Evolutionary conservation across 306 rosid genomes (phyloP), one percentile per base, ranked within the genome.

Genomic region (Gastrolobium villosum): DNA sequence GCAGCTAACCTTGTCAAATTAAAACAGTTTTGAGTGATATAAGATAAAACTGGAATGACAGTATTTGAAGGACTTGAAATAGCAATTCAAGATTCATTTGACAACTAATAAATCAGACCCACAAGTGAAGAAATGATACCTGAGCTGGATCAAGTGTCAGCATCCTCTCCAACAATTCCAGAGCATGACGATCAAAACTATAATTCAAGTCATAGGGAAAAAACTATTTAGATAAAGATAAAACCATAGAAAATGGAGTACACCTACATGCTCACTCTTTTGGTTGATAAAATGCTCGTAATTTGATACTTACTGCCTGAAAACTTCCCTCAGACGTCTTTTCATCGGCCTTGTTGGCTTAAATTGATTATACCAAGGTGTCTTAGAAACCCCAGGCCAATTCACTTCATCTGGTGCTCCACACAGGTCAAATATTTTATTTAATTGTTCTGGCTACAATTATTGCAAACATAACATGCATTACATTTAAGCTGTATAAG

Each of bases 371-470:
- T 88, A 90, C 85, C 84, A 88, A 74, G 90, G 85, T 56, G 54
- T 81, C 77, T 88, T 87, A 0, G 96, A 87, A 79, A 86, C 92
- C 37, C 87, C 92, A 56, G 96, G 93, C 96, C 96, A 90, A 72
- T 83, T 90, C 72, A 57, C 74, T 74, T 90, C 96, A 82, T 88
- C 91, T 44, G 96, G 93, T 0, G 89, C 88, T 72, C 96, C 93
- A 87, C 96, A 90, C 36, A 90, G 88, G 86, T 90, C 96, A 53
- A 81, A 90, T 54, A 90, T 88, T 81, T 90, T 90, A 76, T 83
- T 90, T 55, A 90, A 55, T 81, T 90, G 93, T 67, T 90, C 96
- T 31, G 96, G 89, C 95, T 90, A 65, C 69, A 90, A 75, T 7
- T 40, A 32, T 65, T 48, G 65, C 71, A 70, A 43, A 70, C 40